Percentiles rank a stretch among this genome's conserved stretches.
Evolutionary conservation across 306 rosid genomes (phyloP).

Genomic region (Corylus heterophylla): DNA sequence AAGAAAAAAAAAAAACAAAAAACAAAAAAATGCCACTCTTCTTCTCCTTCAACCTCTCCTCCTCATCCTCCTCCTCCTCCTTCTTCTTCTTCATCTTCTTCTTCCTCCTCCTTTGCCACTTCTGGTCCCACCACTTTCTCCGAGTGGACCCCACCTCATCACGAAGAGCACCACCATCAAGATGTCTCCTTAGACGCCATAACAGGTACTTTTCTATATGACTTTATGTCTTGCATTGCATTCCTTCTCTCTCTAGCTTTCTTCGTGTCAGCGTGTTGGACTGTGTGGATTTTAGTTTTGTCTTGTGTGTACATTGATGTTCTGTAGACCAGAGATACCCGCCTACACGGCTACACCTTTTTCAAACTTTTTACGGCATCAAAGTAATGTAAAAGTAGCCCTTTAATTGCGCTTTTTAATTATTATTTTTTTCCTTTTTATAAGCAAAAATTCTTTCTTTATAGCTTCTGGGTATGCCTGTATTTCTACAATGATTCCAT

Average conservation of each 20-base stretch:
- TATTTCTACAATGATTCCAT: slow-evolving; percentile 17
- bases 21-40: slow-evolving; percentile 37
- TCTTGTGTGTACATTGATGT: slow-evolving; percentile 48
- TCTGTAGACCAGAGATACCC: slow-evolving; percentile 40
- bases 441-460: slow-evolving; percentile 10
- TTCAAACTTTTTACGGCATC: slow-evolving; percentile 27
- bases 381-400: slow-evolving; percentile 33
- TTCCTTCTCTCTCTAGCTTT: slow-evolving; percentile 12
- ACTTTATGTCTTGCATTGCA: slow-evolving; percentile 16
- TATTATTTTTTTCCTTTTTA: neutral
- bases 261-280: neutral
- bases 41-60: slow-evolving; percentile 9
- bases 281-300: slow-evolving; percentile 33
- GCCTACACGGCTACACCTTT: slow-evolving; percentile 24
- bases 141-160: slow-evolving; percentile 43
- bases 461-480: slow-evolving; percentile 22
- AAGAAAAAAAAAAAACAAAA: neutral
- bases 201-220: slow-evolving; percentile 38
- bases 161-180: slow-evolving; percentile 28
- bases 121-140: slow-evolving; percentile 48
- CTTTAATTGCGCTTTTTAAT: slow-evolving; percentile 39
- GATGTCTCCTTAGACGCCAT: slow-evolving; percentile 55
- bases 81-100: slow-evolving; percentile 11
- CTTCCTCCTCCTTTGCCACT: slow-evolving; percentile 8
- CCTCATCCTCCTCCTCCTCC: neutral